phyloP scores from a whole-genome alignment of 495 filamentous ascomycete species.

The Penicillium argentinense region DNA sequence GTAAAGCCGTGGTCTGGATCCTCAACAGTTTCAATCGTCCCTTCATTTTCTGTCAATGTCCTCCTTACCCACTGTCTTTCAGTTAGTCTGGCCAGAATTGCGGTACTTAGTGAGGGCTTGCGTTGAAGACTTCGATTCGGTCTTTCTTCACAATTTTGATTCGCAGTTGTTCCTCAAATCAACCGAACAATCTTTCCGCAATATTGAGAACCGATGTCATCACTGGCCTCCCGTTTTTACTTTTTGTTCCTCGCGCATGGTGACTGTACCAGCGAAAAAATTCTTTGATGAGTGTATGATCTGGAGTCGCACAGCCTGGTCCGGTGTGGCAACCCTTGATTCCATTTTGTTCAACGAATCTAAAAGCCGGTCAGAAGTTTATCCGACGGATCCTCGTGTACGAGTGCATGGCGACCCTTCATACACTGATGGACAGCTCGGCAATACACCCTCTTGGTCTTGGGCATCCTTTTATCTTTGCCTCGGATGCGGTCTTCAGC shows the following conservation, averaged over 20 bases:
- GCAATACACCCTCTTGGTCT: slow-evolving; percentile 15
- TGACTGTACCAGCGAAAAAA: slow-evolving; percentile 16
- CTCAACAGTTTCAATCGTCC: not conserved
- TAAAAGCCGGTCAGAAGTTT: slow-evolving; percentile 1
- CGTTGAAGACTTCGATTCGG: slow-evolving; percentile 8
- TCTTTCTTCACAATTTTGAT: slow-evolving; percentile 11
- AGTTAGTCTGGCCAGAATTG: slow-evolving; percentile 7
- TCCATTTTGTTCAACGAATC: slow-evolving; percentile 3
- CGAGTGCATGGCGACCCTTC: slow-evolving; percentile 7
- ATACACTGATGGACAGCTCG: slow-evolving; percentile 6
- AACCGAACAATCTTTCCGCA: slow-evolving; percentile 11
- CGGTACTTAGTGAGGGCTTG: slow-evolving; percentile 6
- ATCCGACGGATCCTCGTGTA: not conserved
- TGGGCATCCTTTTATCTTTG: slow-evolving; percentile 18
- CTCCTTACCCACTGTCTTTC: slow-evolving; percentile 16
- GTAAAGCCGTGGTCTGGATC: no score
- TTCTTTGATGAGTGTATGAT: slow-evolving; percentile 13
- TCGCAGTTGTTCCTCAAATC: slow-evolving; percentile 12
- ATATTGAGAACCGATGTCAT: slow-evolving; percentile 6
- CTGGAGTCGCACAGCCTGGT: slow-evolving; percentile 1
- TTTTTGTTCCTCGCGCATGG: slow-evolving; percentile 1
- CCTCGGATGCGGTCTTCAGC: slow-evolving; percentile 12
- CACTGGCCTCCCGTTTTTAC: slow-evolving; percentile 9
- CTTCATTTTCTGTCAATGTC: slow-evolving; percentile 14
- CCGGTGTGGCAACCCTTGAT: slow-evolving; percentile 5